phyloP scores from a whole-genome alignment of 768 basidiomycete species.

The Kwoniella shandongensis region DNA sequence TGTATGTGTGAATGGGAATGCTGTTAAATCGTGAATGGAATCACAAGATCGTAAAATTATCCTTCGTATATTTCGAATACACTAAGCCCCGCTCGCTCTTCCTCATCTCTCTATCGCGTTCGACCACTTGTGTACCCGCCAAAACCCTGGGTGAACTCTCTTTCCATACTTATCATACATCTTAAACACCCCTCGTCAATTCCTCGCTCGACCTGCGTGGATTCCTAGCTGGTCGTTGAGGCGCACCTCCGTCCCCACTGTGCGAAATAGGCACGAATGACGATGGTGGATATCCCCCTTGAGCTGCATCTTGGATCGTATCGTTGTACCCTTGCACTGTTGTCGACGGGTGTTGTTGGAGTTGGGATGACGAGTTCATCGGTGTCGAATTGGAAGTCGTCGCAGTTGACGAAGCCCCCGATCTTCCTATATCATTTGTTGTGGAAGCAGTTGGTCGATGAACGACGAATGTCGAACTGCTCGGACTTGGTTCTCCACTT shows the following conservation, averaged over 20 bases:
- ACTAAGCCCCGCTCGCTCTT: no score
- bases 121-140: no score
- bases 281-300: constrained; percentile 18
- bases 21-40: no score
- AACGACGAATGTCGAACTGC: background rate
- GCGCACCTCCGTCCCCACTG: background rate
- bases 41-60: no score
- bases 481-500: background rate
- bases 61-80: no score
- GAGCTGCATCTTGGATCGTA: background rate
- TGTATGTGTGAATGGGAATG: background rate
- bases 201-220: constrained; percentile 21
- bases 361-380: no score
- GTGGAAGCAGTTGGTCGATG: background rate
- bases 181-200: background rate
- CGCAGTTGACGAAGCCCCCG: no score
- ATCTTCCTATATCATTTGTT: no score
- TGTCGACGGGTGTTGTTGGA: no score
- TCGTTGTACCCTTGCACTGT: no score
- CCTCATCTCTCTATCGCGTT: background rate
- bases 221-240: constrained; percentile 12
- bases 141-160: no score
- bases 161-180: background rate
- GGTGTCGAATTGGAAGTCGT: no score
- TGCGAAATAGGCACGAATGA: constrained; percentile 20